Evolutionary conservation across 257 asterid genomes (phyloP).

Genomic region (Fraxinus excelsior): DNA sequence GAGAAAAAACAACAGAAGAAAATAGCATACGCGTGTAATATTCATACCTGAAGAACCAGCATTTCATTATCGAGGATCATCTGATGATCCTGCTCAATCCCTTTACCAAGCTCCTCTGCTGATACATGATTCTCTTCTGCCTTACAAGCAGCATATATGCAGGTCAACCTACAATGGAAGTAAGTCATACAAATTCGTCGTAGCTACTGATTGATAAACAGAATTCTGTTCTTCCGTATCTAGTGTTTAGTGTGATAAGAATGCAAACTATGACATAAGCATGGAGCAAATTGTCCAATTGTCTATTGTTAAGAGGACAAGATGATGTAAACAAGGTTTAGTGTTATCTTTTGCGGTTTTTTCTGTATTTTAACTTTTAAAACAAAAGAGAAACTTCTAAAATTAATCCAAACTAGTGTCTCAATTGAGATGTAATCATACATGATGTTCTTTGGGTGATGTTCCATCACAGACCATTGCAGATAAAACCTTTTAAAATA

Average conservation of each 20-base stretch:
- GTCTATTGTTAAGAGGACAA: background rate
- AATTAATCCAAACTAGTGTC: conserved; percentile 14
- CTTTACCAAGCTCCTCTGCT: conserved; percentile 99
- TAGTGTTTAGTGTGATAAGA: no score
- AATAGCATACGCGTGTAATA: conserved; percentile 13
- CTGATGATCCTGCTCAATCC: conserved; percentile 92
- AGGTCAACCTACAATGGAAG: conserved; percentile 74
- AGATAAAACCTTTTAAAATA: conserved; percentile 93
- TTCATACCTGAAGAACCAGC: conserved; percentile 88
- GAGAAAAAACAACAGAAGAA: conserved; percentile 1
- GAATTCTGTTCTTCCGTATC: background rate
- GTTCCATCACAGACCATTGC: conserved; percentile 99
- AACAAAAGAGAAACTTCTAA: background rate
- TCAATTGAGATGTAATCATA: conserved; percentile 38
- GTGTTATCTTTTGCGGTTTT: background rate
- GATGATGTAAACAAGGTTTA: background rate
- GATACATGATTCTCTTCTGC: conserved; percentile 98
- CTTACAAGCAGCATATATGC: conserved; percentile 97
- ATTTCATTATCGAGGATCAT: conserved; percentile 88
- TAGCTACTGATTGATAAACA: background rate
- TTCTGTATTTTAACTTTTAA: background rate
- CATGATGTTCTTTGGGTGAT: conserved; percentile 96
- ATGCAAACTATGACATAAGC: background rate
- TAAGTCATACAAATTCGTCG: conserved; percentile 1
- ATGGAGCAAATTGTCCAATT: conserved; percentile 6